Evolutionary conservation across 2,329 filamentous ascomycete genomes (phyloP).

Genomic region (Botrytis sinoallii): DNA sequence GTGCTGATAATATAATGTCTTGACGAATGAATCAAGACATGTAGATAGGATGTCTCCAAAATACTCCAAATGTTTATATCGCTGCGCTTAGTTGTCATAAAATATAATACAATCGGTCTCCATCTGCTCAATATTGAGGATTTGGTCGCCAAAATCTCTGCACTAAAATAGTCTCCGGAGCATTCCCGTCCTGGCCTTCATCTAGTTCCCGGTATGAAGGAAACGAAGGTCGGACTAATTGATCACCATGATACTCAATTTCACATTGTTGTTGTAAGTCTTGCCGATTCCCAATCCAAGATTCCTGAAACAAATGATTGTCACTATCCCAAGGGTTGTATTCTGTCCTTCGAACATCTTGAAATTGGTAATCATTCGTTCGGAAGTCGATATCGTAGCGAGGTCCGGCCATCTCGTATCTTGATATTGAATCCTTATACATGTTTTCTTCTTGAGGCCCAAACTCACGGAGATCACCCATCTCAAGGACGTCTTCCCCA

Average conservation of each 20-base stretch:
- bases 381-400: not conserved
- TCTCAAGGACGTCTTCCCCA: not conserved
- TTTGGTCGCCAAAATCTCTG: conserved; percentile 26
- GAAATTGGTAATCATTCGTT: not conserved
- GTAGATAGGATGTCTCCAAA: not conserved
- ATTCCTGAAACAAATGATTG: not conserved
- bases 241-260: not conserved
- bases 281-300: conserved; percentile 3
- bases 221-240: not conserved
- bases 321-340: not conserved
- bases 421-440: not conserved
- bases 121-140: conserved; percentile 23
- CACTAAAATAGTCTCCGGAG: not conserved
- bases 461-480: not conserved
- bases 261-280: not conserved
- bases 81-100: not conserved
- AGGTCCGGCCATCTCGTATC: not conserved
- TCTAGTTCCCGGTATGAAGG: not conserved
- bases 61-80: not conserved
- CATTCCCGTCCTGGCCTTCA: not conserved
- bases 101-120: not conserved
- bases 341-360: not conserved
- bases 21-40: not conserved
- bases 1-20: not conserved
- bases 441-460: not conserved